Base-by-base conservation (phyloP, 108 stramenopile genomes). In the Nitzschia inconspicua region DNA sequence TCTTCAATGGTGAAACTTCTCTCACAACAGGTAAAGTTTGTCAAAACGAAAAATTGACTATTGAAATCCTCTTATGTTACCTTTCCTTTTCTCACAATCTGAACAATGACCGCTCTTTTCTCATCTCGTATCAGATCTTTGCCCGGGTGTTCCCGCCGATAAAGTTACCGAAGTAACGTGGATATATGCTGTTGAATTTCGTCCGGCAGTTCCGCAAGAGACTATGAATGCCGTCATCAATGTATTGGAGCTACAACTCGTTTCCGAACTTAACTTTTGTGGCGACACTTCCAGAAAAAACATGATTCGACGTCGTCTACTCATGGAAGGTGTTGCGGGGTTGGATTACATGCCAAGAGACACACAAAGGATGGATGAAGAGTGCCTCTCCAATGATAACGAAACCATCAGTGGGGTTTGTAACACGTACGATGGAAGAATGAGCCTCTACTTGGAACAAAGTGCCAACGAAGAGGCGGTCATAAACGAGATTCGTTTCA, bases 291-390 rank as follows among this genome's bases (percentile, higher is more conserved):
- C n/a, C n/a, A n/a, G n/a, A n/a, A 54, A 54, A 19, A 23, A 13
- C 7, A 3, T 3, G 2, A 23, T 35, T 36, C 53, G 53, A 9
- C 34, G 37, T 2, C 26, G 50, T 27, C 23, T 31, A 31, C 53
- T 54, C 16, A n/a, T 36, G 18, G 53, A 60, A 32, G 60, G 60
- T 2, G 47, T 62, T 19, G 60, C 52, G n/a, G 68, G 68, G 18
- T 27, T 70, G 24, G 59, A 70, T 46, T 61, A 62, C 44, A 18
- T 61, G 20, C 68, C 68, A 1, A 48, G 47, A 22, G 68, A 70
- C 13, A 44, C 60, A 8, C 24, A 29, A 18, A 50, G 23, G 3
- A 46, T 37, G 25, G 60, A 56, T 3, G 35, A 36, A 9, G 34
- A 36, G 6, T 54, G 53, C 13, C 37, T 54, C 11, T 46, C 10